Conservation (phyloP, 2,329 filamentous ascomycete species). For the Pseudogymnoascus sp. region DNA sequence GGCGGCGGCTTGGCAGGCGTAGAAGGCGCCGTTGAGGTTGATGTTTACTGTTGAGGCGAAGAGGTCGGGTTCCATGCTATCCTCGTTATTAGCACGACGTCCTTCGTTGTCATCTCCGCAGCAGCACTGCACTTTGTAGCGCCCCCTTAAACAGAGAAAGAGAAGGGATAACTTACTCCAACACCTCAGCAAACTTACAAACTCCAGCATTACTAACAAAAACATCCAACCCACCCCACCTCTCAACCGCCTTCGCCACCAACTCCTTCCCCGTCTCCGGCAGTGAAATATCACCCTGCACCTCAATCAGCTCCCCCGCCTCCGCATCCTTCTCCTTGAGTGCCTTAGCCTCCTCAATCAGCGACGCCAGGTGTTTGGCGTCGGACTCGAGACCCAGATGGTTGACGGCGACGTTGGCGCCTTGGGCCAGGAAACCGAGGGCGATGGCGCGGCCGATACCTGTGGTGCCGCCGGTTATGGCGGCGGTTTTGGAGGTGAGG, state of each 20-base stretch:
- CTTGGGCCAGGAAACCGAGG: slow-evolving; percentile 68
- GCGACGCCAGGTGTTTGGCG: slow-evolving; percentile 42
- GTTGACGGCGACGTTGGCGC: slow-evolving; percentile 72
- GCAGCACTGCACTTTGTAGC: too few species aligned
- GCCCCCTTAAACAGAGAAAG: slow-evolving; percentile 13
- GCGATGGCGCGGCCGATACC: slow-evolving; percentile 83
- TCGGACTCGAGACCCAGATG: slow-evolving; percentile 57
- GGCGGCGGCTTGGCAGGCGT: slow-evolving; percentile 75
- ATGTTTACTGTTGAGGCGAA: slow-evolving; percentile 65
- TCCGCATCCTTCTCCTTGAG: slow-evolving; percentile 36
- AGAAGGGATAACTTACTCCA: slow-evolving; percentile 44
- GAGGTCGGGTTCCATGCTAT: slow-evolving; percentile 57
- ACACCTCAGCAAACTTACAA: slow-evolving; percentile 80
- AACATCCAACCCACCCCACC: slow-evolving; percentile 58
- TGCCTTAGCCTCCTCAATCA: slow-evolving; percentile 43
- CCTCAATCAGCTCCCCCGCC: slow-evolving; percentile 51
- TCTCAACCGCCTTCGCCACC: slow-evolving; percentile 55
- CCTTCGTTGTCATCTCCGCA: too few species aligned
- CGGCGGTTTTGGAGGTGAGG: slow-evolving; percentile 67
- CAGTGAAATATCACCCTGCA: slow-evolving; percentile 69
- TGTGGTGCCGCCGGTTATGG: slow-evolving; percentile 79
- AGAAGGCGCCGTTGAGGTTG: slow-evolving; percentile 85
- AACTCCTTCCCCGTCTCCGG: slow-evolving; percentile 62
- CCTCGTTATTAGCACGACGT: too few species aligned
- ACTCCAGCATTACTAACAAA: slow-evolving; percentile 86